Percentiles rank a stretch among this genome's conserved stretches.
Evolutionary conservation across 345 rosid genomes (phyloP).

Genomic region (Heritiera littoralis): DNA sequence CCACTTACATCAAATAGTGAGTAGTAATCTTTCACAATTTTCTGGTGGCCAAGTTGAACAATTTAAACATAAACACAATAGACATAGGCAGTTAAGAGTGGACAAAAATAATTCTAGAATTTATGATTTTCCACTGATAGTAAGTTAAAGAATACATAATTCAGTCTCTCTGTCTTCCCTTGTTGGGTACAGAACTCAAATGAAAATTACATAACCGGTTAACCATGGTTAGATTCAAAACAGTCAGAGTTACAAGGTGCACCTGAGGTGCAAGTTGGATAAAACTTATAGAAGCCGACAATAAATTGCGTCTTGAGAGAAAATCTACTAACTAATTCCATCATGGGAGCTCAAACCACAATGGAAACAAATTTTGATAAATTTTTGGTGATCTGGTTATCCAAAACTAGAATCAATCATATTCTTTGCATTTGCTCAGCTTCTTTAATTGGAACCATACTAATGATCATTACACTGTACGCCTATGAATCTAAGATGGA

Average conservation of each 20-base stretch:
- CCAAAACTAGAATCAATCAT: neutral
- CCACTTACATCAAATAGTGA: neutral
- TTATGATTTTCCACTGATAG: neutral
- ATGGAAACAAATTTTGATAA: neutral
- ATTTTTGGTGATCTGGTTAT: neutral
- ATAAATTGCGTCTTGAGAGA: neutral
- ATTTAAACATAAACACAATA: neutral
- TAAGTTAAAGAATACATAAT: neutral
- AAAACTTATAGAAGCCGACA: neutral
- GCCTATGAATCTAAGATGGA: neutral
- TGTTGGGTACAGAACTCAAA: neutral
- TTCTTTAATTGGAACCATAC: neutral
- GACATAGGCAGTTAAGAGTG: neutral
- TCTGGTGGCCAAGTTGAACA: neutral
- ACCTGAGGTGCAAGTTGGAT: neutral
- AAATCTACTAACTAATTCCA: neutral
- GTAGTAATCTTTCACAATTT: neutral
- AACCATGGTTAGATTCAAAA: neutral
- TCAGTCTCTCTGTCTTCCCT: neutral
- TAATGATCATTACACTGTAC: neutral
- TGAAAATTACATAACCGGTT: conserved; percentile 1
- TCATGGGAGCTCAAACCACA: neutral
- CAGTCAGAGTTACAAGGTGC: neutral
- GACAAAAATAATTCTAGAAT: conserved; percentile 3
- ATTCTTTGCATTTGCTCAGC: conserved; percentile 4